phyloP scores from a whole-genome alignment of 2,329 filamentous ascomycete species.

The Neonectria punicea region DNA sequence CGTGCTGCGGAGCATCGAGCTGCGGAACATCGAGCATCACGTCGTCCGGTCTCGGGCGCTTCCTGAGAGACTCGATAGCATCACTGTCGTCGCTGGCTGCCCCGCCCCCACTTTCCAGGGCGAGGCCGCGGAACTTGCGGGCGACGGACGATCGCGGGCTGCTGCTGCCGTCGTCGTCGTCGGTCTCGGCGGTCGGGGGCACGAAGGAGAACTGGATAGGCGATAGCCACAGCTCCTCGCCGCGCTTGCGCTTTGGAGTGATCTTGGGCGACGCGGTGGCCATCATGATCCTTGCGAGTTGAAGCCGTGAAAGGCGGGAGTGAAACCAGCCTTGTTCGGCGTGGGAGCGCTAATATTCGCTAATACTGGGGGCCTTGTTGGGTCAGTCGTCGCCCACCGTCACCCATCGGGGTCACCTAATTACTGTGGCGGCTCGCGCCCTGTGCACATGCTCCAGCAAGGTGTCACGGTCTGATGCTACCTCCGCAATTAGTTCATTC shows the following conservation, averaged over 20 bases:
- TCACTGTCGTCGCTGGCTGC: conserved; percentile 46
- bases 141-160: conserved; percentile 65
- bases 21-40: conserved; percentile 43
- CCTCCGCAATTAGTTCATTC: not conserved
- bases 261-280: conserved; percentile 36
- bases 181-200: conserved; percentile 36
- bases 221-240: conserved; percentile 47
- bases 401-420: not conserved
- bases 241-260: conserved; percentile 61
- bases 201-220: conserved; percentile 61
- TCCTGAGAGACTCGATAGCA: conserved; percentile 47
- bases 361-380: not conserved
- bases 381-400: not conserved
- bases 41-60: conserved; percentile 51
- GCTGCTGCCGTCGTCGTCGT: conserved; percentile 57
- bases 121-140: conserved; percentile 63
- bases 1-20: conserved; percentile 5
- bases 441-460: conserved; percentile 29
- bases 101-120: conserved; percentile 60
- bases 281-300: conserved; percentile 35
- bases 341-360: not conserved
- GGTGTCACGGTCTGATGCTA: conserved; percentile 17
- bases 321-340: conserved; percentile 10
- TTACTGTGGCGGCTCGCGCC: conserved; percentile 9
- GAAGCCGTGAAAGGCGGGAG: conserved; percentile 2